Base-by-base conservation (phyloP, 2,329 filamentous ascomycete species). In the Colletotrichum cordylinicola region DNA sequence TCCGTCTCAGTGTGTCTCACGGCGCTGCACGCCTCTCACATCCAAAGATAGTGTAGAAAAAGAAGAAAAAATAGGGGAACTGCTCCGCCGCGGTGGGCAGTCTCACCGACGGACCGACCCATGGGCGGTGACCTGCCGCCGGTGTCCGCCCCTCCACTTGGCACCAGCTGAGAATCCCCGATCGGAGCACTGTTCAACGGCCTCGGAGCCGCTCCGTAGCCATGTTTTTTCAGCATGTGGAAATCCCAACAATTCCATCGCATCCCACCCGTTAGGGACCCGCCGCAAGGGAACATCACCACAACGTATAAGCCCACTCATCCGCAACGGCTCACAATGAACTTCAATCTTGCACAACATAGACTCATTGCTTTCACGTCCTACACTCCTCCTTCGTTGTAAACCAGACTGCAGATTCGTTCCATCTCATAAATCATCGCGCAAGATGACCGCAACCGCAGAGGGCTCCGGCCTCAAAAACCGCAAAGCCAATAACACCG, bases 41-140 rank as follows among this genome's bases (percentile, higher is more conserved):
- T 24, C 43, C n/a, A 52, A 52, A 24, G n/a, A 21, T 8, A 2
- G 10, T 16, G 13, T 0, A 8, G 13, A 13, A 52, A 13, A 31
- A 61, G 18, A 61, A 33, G 27, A 21, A n/a, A 33, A 61, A 61
- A 64, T 18, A 16, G 61, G 24, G 61, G 61, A 64, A 24, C 21
- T 5, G 61, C 37, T 62, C 62, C 62, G 61, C 73, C 39, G 62
- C 24, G 21, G 62, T 56, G 39, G 31, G n/a, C 56, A 75, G 21
- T 75, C 64, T 68, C 61, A 58, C 73, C 69, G 73, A 75, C 69
- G 73, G 73, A n/a, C 73, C 69, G 69, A 33, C 55, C 43, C 29
- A 55, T n/a, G 2, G 4, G 37, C 10, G 39, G 4, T 52, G 6
- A 52, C 58, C 67, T 33, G 60, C 37, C 10, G 21, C 2, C 10